These are phyloP conservation scores for Alternaria gaisen DNA, from an alignment of 2,329 filamentous ascomycete species.

Conservation along the genomic window DNA sequence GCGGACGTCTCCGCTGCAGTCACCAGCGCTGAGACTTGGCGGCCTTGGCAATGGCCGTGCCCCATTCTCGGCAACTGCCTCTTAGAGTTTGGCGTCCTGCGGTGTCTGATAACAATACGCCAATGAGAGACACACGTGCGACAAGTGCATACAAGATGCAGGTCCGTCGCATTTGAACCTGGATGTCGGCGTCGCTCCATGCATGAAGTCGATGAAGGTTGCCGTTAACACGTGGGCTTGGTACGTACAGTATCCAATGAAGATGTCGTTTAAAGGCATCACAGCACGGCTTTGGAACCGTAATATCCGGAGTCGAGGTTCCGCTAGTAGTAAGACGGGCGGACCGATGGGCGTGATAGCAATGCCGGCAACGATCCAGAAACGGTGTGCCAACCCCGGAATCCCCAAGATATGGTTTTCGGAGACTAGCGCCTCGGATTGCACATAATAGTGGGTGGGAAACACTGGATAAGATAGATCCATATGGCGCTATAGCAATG, in stretches of 20 bases:
- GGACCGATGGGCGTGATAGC: not conserved
- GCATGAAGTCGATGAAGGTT: not conserved
- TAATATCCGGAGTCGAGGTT: not conserved
- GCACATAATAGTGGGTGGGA: not conserved
- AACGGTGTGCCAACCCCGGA: conserved; percentile 6
- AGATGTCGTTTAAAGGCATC: not conserved
- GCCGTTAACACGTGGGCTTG: conserved; percentile 21
- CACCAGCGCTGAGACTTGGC: not conserved
- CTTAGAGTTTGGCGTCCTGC: conserved; percentile 17
- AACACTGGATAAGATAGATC: not conserved
- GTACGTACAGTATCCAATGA: not conserved
- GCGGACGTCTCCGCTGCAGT: conserved; percentile 20
- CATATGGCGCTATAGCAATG: not conserved
- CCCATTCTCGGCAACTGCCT: conserved; percentile 42
- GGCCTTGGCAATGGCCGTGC: conserved; percentile 33
- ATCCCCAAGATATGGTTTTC: conserved; percentile 7
- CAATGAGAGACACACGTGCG: conserved; percentile 43
- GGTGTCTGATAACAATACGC: conserved; percentile 36
- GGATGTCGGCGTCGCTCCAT: conserved; percentile 20
- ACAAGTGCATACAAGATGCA: conserved; percentile 16
- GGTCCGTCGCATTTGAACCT: conserved; percentile 18
- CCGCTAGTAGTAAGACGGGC: not conserved
- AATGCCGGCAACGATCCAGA: not conserved
- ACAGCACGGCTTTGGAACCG: not conserved
- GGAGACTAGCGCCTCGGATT: not conserved